Conservation (phyloP, 2,329 filamentous ascomycete genomes). For the Ophiocordyceps polyrhachis-furcata region DNA sequence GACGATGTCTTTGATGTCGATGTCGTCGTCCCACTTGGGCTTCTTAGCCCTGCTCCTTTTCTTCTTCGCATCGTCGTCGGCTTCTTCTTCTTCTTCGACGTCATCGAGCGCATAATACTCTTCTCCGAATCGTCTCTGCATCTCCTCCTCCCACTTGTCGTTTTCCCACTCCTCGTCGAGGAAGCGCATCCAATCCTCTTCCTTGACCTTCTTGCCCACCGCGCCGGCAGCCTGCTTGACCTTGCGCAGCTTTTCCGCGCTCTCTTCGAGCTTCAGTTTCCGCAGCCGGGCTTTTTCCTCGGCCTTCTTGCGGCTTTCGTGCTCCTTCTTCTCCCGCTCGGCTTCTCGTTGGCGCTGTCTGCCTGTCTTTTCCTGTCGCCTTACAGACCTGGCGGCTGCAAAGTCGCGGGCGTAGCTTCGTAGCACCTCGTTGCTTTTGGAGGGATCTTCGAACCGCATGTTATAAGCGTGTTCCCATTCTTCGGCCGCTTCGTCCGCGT, state of each 20-base stretch:
- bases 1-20: constrained; percentile 84
- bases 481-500: constrained; percentile 49
- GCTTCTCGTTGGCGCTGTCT: constrained; percentile 63
- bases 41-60: constrained; percentile 27
- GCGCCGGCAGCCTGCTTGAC: constrained; percentile 82
- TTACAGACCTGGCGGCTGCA: constrained; percentile 63
- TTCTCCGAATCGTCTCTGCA: constrained; percentile 75
- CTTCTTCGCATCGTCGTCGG: constrained; percentile 35
- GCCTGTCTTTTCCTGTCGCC: constrained; percentile 61
- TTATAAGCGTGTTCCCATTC: constrained; percentile 90
- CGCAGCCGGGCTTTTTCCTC: constrained; percentile 69
- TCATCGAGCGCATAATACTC: constrained; percentile 68
- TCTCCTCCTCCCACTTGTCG: constrained; percentile 75
- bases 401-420: constrained; percentile 80
- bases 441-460: constrained; percentile 83
- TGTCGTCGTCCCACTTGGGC: constrained; percentile 83
- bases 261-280: constrained; percentile 79
- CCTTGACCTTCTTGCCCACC: constrained; percentile 41
- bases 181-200: constrained; percentile 71
- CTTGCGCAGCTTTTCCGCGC: constrained; percentile 68
- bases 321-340: constrained; percentile 60
- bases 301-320: constrained; percentile 54
- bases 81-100: constrained; percentile 16
- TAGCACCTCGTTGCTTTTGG: constrained; percentile 71
- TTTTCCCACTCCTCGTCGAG: constrained; percentile 81